phyloP scores from a whole-genome alignment of 2,329 filamentous ascomycete species.

The Xylaria polymorpha region DNA sequence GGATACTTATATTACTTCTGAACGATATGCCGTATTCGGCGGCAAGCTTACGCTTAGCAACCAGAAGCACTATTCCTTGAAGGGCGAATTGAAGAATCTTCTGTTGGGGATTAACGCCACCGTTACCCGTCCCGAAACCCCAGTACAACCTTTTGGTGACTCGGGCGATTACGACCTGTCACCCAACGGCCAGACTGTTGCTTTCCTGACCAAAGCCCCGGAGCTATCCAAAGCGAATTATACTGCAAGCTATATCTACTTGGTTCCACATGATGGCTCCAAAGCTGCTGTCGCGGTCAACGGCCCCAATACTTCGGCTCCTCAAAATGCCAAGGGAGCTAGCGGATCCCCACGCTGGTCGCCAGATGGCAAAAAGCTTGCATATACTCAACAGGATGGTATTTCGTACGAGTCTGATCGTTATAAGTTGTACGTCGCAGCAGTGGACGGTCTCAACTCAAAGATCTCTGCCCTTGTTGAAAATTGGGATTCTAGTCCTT shows the following conservation, averaged over 20 bases:
- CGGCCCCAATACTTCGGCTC: conserved; percentile 28
- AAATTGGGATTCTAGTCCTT: conserved; percentile 36
- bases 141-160: conserved; percentile 36
- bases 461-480: conserved; percentile 26
- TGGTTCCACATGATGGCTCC: conserved; percentile 34
- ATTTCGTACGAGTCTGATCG: conserved; percentile 33
- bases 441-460: conserved; percentile 21
- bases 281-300: conserved; percentile 30
- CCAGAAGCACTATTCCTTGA: conserved; percentile 18
- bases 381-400: conserved; percentile 33
- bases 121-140: conserved; percentile 34
- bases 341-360: conserved; percentile 35
- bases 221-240: conserved; percentile 35
- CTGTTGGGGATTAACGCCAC: conserved; percentile 30
- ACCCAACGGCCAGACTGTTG: conserved; percentile 31
- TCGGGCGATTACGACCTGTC: conserved; percentile 34
- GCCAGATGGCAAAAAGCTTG: conserved; percentile 34
- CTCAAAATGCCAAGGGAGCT: conserved; percentile 29
- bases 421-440: conserved; percentile 31
- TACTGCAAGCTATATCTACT: conserved; percentile 36
- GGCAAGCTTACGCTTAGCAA: conserved; percentile 29
- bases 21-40: conserved; percentile 35
- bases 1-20: conserved; percentile 28
- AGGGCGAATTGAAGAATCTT: conserved; percentile 32
- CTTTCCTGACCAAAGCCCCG: conserved; percentile 36